Percentiles rank a stretch among this genome's conserved stretches.
Conservation (phyloP, 176 grass and related monocot species). For the Zoysia pacifica region DNA sequence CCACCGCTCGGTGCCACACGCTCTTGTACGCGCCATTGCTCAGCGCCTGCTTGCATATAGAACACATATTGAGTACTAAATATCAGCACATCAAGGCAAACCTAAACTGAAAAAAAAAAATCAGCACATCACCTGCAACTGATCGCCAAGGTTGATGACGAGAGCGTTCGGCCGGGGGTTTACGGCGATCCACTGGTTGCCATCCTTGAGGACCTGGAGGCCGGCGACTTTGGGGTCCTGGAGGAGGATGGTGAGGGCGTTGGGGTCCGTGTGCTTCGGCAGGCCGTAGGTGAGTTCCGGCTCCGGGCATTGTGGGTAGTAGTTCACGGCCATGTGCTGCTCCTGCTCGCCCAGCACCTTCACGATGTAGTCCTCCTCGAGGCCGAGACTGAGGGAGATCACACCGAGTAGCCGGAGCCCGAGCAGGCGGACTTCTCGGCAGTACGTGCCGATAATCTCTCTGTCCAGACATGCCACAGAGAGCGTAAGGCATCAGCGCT, state of each 20-base stretch:
- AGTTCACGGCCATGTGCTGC: slow-evolving; percentile 95
- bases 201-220: slow-evolving; percentile 71
- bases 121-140: slow-evolving; percentile 53
- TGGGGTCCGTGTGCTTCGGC: slow-evolving; percentile 75
- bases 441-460: slow-evolving; percentile 62
- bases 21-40: slow-evolving; percentile 91
- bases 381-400: slow-evolving; percentile 69
- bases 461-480: slow-evolving; percentile 6
- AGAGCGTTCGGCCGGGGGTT: slow-evolving; percentile 49
- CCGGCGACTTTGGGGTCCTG: slow-evolving; percentile 66
- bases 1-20: slow-evolving; percentile 85
- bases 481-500: neutral
- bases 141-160: slow-evolving; percentile 84
- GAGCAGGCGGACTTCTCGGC: slow-evolving; percentile 54
- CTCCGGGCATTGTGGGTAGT: slow-evolving; percentile 82
- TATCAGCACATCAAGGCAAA: neutral
- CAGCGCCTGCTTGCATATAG: slow-evolving; percentile 35
- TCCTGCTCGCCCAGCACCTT: slow-evolving; percentile 65
- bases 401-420: slow-evolving; percentile 56
- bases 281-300: slow-evolving; percentile 78
- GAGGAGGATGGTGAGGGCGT: slow-evolving; percentile 77
- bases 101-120: neutral
- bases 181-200: slow-evolving; percentile 62
- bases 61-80: neutral
- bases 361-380: slow-evolving; percentile 58